phyloP scores from a whole-genome alignment of 352 stramenopile species.

The Pythium brassicae region DNA sequence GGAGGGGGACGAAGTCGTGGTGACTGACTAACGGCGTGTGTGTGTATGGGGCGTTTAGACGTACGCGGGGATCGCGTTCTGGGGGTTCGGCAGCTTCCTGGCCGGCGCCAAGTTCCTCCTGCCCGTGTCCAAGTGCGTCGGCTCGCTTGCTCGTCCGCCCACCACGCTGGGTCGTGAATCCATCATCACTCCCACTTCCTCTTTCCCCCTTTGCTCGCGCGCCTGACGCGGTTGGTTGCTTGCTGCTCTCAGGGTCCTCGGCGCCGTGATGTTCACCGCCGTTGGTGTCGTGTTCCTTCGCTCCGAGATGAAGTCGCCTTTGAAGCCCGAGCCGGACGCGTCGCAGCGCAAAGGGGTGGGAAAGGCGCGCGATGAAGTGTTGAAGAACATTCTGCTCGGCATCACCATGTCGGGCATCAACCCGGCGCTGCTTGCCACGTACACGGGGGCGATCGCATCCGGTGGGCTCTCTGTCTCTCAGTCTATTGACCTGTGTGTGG shows the following conservation, averaged over 20 bases:
- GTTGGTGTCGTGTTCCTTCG: constrained; percentile 80
- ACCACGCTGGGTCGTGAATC: no score
- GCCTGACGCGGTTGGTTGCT: not conserved
- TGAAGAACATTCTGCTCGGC: constrained; percentile 81
- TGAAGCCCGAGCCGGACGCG: constrained; percentile 51
- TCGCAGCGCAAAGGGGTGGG: constrained; percentile 45
- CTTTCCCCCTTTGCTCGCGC: not conserved
- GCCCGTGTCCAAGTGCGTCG: constrained; percentile 79
- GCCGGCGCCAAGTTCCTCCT: constrained; percentile 79
- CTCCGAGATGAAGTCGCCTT: constrained; percentile 72
- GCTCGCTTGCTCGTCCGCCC: not conserved
- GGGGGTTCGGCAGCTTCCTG: constrained; percentile 87
- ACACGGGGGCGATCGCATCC: constrained; percentile 84
- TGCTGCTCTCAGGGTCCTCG: constrained; percentile 48
- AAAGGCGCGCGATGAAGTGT: constrained; percentile 54
- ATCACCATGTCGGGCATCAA: constrained; percentile 88
- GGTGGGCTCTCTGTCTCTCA: constrained; percentile 24
- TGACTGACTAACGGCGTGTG: not conserved
- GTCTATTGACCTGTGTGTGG: no score
- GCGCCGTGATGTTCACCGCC: constrained; percentile 81
- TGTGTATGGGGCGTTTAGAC: constrained; percentile 31
- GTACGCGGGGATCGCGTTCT: constrained; percentile 86
- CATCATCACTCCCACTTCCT: no score
- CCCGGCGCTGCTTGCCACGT: constrained; percentile 76
- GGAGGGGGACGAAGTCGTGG: not conserved